These are phyloP conservation scores for Lecanicillium sp. DNA, from an alignment of 2,329 filamentous ascomycete genomes.

Conservation along the genomic window DNA sequence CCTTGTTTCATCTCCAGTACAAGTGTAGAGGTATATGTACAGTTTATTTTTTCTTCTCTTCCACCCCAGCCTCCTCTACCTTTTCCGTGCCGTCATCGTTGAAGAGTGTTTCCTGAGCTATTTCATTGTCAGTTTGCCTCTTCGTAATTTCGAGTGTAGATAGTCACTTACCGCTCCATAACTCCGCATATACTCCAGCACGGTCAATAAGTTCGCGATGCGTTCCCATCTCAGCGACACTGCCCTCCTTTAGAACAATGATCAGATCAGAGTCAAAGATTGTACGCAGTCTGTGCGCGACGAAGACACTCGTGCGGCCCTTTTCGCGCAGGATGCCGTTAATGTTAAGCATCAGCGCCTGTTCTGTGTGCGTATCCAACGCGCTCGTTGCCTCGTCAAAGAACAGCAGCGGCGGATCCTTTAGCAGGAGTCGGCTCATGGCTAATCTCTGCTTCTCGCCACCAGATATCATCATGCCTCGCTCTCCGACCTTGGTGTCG, in stretches of 20 bases:
- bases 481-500: constrained; percentile 82
- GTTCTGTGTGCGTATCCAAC: constrained; percentile 88
- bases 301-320: constrained; percentile 82
- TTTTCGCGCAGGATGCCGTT: constrained; percentile 89
- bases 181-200: constrained; percentile 74
- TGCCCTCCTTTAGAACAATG: constrained; percentile 78
- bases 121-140: constrained; percentile 12
- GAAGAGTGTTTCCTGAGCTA: constrained; percentile 57
- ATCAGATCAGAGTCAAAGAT: constrained; percentile 93
- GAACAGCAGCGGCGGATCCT: constrained; percentile 84
- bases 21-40: too few relatives aligned
- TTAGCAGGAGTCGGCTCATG: constrained; percentile 74
- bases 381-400: constrained; percentile 94
- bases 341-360: constrained; percentile 83
- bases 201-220: constrained; percentile 75
- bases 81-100: constrained; percentile 36
- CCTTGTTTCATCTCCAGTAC: too few relatives aligned
- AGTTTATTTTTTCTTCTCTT: constrained; percentile 3
- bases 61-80: constrained; percentile 23
- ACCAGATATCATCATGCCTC: constrained; percentile 93
- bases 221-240: constrained; percentile 82
- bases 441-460: constrained; percentile 91
- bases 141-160: neutral
- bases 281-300: constrained; percentile 84
- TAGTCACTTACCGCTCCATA: constrained; percentile 71